Evolutionary conservation across 768 basidiomycete genomes (phyloP), one percentile per base, ranked within the genome.

Genomic region (Serendipita vermifera): DNA sequence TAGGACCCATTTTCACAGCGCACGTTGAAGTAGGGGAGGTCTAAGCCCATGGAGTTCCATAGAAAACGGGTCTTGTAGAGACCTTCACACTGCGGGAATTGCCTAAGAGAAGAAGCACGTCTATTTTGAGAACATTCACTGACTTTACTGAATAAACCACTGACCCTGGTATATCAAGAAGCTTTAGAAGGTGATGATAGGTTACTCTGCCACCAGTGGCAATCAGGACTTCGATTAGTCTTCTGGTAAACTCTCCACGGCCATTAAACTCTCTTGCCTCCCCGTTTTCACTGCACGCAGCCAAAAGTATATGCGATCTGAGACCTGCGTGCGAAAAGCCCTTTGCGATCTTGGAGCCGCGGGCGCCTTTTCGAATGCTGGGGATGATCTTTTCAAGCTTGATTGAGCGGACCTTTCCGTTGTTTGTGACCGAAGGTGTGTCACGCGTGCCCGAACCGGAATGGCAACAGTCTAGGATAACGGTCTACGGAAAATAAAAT

Each of bases 401-500:
- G 74, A 60, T 79, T 80, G n/a, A 64, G 64, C 0, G 81, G 75
- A 17, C 75, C 75, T 5, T 82, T 82, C 72, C 75, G 83, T 38
- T 83, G 78, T 53, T 74, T 72, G n/a, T 73, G 58, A 75, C 69
- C 27, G 71, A 71, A 29, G 55, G 71, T 68, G 35, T 70, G 73
- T 31, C 80, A 74, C 58, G 75, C 69, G 29, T 71, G 72, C n/a
- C 69, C 4, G 68, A 66, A 6, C 41, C 20, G 20, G 77, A 72
- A 67, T 83, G 83, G 61, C 79, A 83, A 60, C 78, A 75, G 65
- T 84, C 83, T 22, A 83, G 69, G 56, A 85, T 72, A 57, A 84
- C 65, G 1, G 82, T 81, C 75, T 76, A n/a, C n/a, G n/a, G n/a
- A 54, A 13, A n/a, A 29, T 53, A 6, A 57, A 58, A 29, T 27